Evolutionary conservation across 2,329 filamentous ascomycete species (phyloP), one percentile per base, ranked within the genome.

Genomic region (Xylaria sp.): DNA sequence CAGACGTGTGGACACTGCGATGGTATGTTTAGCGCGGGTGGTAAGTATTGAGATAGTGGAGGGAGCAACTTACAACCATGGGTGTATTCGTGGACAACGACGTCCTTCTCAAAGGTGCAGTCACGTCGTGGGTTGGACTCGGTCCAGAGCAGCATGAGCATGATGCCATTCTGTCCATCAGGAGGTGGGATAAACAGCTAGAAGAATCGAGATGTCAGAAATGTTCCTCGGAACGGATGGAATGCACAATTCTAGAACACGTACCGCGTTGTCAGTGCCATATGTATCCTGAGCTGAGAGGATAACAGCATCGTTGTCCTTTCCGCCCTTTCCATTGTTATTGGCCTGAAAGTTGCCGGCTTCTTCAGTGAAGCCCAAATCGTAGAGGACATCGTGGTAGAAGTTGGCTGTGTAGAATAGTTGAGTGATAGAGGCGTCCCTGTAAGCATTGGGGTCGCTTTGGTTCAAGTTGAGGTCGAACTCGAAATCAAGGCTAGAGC

Each of bases 11-110:
- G 84, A 86, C 5, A 88, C 70, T 71, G 12, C 14, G 17, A 12
- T 25, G 14, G 12, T 15, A 25, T 33, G 12, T 12, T 57, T 46
- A 55, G 45, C 31, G 35, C 23, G 6, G 2, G 5, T 11, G 15
- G 2, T 15, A 31, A 9, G 1, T 17, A 50, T 21, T 12, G 21
- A 21, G 14, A 2, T 0, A 5, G 21, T 6, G 28, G 4, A 6
- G 7, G 9, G 38, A 38, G 21, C n/a, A 14, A 66, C 77, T 74
- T 67, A 78, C 77, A 45, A 60, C 81, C 81, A 74, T 86, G 83
- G 0, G 80, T 84, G 68, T 81, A 86, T 70, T 86, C 84, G 76
- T 88, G 86, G 63, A 88, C 82, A n/a, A 89, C 78, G 12, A 88
- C 83, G 60, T 84, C 83, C 8, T 83, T 81, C 54, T 88, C 85